Conservation (phyloP, 306 rosid species). For the Cicer cuneatum region DNA sequence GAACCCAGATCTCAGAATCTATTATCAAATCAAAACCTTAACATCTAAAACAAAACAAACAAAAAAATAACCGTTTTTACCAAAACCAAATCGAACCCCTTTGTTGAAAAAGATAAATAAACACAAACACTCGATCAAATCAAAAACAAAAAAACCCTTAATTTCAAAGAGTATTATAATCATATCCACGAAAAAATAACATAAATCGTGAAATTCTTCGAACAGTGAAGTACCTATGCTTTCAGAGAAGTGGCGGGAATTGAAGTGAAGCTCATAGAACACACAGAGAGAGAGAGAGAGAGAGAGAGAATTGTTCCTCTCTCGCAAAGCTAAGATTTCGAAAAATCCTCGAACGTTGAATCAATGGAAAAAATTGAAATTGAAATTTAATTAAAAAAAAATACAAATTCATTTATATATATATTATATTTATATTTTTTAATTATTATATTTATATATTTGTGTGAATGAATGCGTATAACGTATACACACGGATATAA, state of each 20-base stretch:
- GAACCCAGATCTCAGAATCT: conserved; percentile 70
- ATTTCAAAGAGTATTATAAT: conserved; percentile 18
- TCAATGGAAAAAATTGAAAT: conserved; percentile 56
- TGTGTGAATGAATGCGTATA: not conserved
- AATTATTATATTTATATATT: conserved; percentile 27
- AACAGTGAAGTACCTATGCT: conserved; percentile 61
- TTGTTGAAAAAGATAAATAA: conserved; percentile 32
- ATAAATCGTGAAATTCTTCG: conserved; percentile 8
- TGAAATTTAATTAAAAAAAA: conserved; percentile 31
- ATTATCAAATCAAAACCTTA: conserved; percentile 60
- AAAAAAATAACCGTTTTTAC: conserved; percentile 33
- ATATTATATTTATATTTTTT: conserved; percentile 29
- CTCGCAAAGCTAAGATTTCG: conserved; percentile 63
- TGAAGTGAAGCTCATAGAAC: conserved; percentile 70
- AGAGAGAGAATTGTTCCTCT: conserved; percentile 35
- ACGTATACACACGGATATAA: conserved; percentile 52
- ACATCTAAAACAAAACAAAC: not conserved
- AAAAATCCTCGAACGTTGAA: conserved; percentile 99
- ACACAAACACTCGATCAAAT: conserved; percentile 46
- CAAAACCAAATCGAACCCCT: conserved; percentile 44
- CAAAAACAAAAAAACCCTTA: conserved; percentile 38
- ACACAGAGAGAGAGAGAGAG: conserved; percentile 15
- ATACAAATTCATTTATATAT: not conserved
- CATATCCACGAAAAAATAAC: conserved; percentile 9
- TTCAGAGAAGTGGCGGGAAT: conserved; percentile 78